Percentiles rank a stretch among this genome's conserved stretches.
phyloP scores from a whole-genome alignment of 129 eudicot species.

The Helianthus tuberosus region DNA sequence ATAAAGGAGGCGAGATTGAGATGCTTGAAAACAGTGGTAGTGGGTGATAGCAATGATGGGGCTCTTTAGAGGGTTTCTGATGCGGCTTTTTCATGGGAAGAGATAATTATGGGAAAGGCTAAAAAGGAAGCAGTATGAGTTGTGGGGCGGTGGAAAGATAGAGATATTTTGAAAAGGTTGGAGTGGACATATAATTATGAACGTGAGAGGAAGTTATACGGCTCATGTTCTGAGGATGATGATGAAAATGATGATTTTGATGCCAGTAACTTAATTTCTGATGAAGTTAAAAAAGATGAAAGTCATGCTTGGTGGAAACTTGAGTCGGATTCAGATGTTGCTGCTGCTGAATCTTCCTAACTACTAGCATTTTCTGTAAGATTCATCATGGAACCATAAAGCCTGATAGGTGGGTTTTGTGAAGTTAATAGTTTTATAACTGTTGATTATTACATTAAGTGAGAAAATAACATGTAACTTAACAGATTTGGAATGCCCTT shows the following conservation, averaged over 20 bases:
- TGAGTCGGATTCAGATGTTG: constrained; percentile 46
- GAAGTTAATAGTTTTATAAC: too few relatives aligned
- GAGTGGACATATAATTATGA: constrained; percentile 80
- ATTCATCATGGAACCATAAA: too few relatives aligned
- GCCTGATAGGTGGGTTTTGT: too few relatives aligned
- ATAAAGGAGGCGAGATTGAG: constrained; percentile 73
- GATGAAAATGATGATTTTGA: constrained; percentile 19
- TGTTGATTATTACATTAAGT: too few relatives aligned
- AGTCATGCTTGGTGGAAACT: constrained; percentile 67
- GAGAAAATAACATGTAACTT: too few relatives aligned
- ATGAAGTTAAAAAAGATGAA: constrained; percentile 21
- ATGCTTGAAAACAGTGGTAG: constrained; percentile 84
- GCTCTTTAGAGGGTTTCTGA: constrained; percentile 68
- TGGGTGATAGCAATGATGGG: constrained; percentile 68
- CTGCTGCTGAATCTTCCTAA: constrained; percentile 18
- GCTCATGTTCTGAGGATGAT: constrained; percentile 33
- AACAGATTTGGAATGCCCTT: too few relatives aligned
- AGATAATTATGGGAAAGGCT: constrained; percentile 76
- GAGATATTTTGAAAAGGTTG: constrained; percentile 59
- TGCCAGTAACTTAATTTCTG: constrained; percentile 26
- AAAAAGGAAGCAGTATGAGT: constrained; percentile 63
- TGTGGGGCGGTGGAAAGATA: constrained; percentile 78
- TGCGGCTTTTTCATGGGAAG: constrained; percentile 84
- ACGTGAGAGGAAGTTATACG: constrained; percentile 33
- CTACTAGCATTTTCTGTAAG: too few relatives aligned